These are phyloP conservation scores for Elaeis guineensis DNA, from an alignment of 176 grass and related monocot species.

Conservation along the genomic window DNA sequence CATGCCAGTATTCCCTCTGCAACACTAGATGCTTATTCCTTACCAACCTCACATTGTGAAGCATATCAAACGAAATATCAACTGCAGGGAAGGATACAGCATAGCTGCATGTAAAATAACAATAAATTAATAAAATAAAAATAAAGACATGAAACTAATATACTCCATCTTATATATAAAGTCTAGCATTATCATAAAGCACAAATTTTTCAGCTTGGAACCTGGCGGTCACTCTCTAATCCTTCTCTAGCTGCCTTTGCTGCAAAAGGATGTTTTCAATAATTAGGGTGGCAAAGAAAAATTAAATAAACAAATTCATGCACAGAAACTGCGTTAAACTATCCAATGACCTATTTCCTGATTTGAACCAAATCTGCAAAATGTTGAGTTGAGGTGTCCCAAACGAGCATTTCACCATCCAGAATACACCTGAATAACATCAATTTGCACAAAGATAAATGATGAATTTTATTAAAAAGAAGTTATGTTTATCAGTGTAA, in stretches of 20 bases:
- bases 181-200: conserved; percentile 17
- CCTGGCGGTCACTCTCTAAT: conserved; percentile 70
- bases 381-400: conserved; percentile 57
- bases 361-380: conserved; percentile 97
- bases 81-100: conserved; percentile 72
- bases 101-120: conserved; percentile 55
- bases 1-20: no score
- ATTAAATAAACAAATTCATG: neutral
- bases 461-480: no score
- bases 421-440: conserved; percentile 80
- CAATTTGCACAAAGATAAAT: conserved; percentile 26
- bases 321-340: conserved; percentile 19
- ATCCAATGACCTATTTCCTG: conserved; percentile 87
- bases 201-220: conserved; percentile 28
- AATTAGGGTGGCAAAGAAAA: conserved; percentile 4
- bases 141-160: conserved; percentile 27
- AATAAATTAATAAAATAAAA: neutral
- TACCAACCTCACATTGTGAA: neutral
- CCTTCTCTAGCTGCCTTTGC: conserved; percentile 85
- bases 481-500: no score
- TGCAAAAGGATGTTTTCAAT: conserved; percentile 29
- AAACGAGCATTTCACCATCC: conserved; percentile 99
- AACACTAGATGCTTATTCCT: neutral
- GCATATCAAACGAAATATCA: conserved; percentile 12
- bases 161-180: conserved; percentile 1